Evolutionary conservation across 164 flowering plant genomes (phyloP).

Genomic region (Kingdonia uniflora): DNA sequence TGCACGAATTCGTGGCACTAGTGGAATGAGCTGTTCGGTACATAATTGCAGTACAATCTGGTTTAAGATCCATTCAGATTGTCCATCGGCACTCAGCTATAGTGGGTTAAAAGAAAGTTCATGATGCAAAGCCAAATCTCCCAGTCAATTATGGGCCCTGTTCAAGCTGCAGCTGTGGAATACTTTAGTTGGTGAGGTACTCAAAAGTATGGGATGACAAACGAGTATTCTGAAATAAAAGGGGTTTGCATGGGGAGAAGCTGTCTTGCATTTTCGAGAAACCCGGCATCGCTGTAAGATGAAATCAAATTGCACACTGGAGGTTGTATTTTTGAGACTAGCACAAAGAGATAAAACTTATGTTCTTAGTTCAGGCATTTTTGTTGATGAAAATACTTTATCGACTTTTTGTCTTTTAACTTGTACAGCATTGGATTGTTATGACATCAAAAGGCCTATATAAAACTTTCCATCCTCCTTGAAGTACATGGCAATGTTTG

Average conservation of each 20-base stretch:
- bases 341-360: slow-evolving; percentile 15
- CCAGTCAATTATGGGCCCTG: neutral
- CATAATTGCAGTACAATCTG: neutral
- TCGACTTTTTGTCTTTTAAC: slow-evolving; percentile 2
- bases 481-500: neutral
- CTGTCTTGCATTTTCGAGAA: neutral
- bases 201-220: no score
- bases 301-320: slow-evolving; percentile 10
- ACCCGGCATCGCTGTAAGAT: slow-evolving; percentile 4
- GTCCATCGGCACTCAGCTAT: neutral
- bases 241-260: no score
- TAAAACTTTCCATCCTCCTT: slow-evolving; percentile 11
- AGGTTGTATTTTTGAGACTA: slow-evolving; percentile 17
- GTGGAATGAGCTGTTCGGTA: slow-evolving; percentile 10
- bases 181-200: neutral
- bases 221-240: no score
- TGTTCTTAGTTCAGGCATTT: slow-evolving; percentile 17
- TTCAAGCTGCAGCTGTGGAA: slow-evolving; percentile 3
- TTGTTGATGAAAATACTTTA: slow-evolving; percentile 15
- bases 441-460: slow-evolving; percentile 22
- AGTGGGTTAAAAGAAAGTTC: neutral
- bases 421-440: slow-evolving; percentile 38
- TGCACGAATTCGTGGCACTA: slow-evolving; percentile 1
- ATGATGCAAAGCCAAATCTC: no score
- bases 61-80: neutral